Conservation (phyloP, 2,329 filamentous ascomycete genomes). For the Cercospora sesami region DNA sequence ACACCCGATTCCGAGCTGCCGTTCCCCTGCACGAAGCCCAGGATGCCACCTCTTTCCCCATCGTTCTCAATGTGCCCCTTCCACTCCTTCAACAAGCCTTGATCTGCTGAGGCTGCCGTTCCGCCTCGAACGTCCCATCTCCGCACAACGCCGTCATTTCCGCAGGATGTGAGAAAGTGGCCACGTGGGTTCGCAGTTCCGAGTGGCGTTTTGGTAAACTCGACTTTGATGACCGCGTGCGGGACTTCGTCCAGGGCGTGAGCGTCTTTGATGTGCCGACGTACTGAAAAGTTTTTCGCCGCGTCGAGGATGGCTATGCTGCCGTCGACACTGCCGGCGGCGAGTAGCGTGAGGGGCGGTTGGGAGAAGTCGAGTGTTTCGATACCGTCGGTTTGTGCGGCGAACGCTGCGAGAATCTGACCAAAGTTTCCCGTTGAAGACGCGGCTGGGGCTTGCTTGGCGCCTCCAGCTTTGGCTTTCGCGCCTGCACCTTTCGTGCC, state of each 20-base stretch:
- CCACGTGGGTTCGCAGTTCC: constrained; percentile 36
- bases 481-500: constrained; percentile 48
- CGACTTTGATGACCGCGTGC: constrained; percentile 80
- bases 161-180: constrained; percentile 80
- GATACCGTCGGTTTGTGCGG: constrained; percentile 75
- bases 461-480: constrained; percentile 51
- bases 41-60: constrained; percentile 75
- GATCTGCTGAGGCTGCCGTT: constrained; percentile 62
- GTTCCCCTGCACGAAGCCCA: constrained; percentile 83
- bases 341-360: constrained; percentile 61
- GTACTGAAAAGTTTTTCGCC: constrained; percentile 80
- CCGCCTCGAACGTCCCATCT: constrained; percentile 80
- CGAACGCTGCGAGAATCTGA: constrained; percentile 77
- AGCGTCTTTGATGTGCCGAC: constrained; percentile 75
- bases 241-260: constrained; percentile 68
- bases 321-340: constrained; percentile 64
- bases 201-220: constrained; percentile 65
- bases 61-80: constrained; percentile 82
- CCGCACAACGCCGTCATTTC: constrained; percentile 87
- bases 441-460: constrained; percentile 45
- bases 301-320: constrained; percentile 84
- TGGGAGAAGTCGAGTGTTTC: constrained; percentile 71
- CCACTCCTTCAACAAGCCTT: constrained; percentile 82
- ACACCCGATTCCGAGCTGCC: constrained; percentile 38
- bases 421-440: constrained; percentile 58